Percentiles rank a stretch among this genome's conserved stretches.
phyloP scores from a whole-genome alignment of 1,139 yeast genomes.

The Spathaspora sp. region DNA sequence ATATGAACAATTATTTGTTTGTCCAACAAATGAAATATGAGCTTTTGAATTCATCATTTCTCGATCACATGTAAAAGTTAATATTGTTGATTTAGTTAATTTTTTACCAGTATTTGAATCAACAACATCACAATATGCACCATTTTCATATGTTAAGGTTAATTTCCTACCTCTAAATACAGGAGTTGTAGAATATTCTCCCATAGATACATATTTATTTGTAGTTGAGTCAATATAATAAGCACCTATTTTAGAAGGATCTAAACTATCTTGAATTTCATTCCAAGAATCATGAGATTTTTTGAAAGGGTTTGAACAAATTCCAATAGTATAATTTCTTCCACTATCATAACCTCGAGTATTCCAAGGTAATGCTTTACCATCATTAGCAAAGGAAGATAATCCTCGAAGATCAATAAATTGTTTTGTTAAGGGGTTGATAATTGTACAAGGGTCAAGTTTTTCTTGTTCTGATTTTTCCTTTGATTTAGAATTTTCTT shows the following conservation, averaged over 20 bases:
- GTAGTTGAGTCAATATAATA: constrained; percentile 57
- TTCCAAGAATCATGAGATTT: constrained; percentile 25
- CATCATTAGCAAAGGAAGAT: constrained; percentile 44
- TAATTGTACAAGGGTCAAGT: constrained; percentile 53
- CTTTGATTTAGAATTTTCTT: constrained; percentile 1
- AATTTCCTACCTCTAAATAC: constrained; percentile 70
- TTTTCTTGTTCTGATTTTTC: constrained; percentile 17
- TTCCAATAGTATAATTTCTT: constrained; percentile 73
- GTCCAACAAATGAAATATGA: constrained; percentile 67
- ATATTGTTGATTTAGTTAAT: constrained; percentile 59
- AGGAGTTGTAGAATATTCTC: constrained; percentile 60
- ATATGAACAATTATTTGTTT: constrained; percentile 73
- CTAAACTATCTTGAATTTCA: constrained; percentile 39
- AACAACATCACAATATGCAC: constrained; percentile 59
- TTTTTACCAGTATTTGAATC: constrained; percentile 38
- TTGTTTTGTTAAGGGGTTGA: constrained; percentile 51
- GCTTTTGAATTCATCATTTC: constrained; percentile 64
- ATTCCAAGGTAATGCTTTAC: constrained; percentile 55
- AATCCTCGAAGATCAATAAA: constrained; percentile 57
- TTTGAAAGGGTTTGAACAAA: constrained; percentile 68
- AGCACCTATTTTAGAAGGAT: constrained; percentile 62
- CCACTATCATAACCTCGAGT: constrained; percentile 73
- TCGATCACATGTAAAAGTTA: constrained; percentile 79
- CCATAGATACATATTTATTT: constrained; percentile 60
- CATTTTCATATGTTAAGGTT: constrained; percentile 67